Evolutionary conservation across 805 yeast species (phyloP), one percentile per base, ranked within the genome.

Genomic region (Candida sphagnicola): DNA sequence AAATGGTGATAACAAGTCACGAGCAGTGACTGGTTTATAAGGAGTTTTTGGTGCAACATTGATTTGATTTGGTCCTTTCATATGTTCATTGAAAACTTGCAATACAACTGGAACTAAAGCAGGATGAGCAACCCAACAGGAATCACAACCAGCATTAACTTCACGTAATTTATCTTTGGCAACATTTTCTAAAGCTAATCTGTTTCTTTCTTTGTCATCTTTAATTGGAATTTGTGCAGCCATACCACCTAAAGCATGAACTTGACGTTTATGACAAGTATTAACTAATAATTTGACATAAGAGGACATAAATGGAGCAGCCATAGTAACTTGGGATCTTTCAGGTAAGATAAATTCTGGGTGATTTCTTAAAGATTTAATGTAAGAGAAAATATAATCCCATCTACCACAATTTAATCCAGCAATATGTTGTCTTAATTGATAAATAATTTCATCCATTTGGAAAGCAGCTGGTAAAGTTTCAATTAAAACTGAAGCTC

Each of bases 171-270:
- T 85, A 62, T 85, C 95, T 58, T 72, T 76, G 47, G 77, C 74
- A 38, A 85, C 93, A 48, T 82, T 82, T 35, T 73, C 78, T 80
- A 85, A 75, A 8, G 90, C 91, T 35, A 67, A 64, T 34, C 69
- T 68, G 63, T 85, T 84, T 45, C 79, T 76, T 43, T 67, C 75
- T 24, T 72, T 67, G 53, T 85, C 89, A 47, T 77, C 71, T 60
- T 84, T 84, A 64, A 84, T 84, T 46, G 93, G 91, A 51, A 85
- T 82, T 49, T 83, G 85, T 4, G 91, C 91, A 47, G 93, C 91
- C 95, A 85, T 85, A 50, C 95, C 95, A 51, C 95, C 93, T 80
- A 85, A 82, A 14, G 91, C 91, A 56, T 84, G 90, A 31, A 84
- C 91, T 45, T 82, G 84, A 65, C 91, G 75, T 52, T 77, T 72